Evolutionary conservation across 805 yeast genomes (phyloP), one percentile per base, ranked within the genome.

Genomic region (Yarrowia phangngaensis): DNA sequence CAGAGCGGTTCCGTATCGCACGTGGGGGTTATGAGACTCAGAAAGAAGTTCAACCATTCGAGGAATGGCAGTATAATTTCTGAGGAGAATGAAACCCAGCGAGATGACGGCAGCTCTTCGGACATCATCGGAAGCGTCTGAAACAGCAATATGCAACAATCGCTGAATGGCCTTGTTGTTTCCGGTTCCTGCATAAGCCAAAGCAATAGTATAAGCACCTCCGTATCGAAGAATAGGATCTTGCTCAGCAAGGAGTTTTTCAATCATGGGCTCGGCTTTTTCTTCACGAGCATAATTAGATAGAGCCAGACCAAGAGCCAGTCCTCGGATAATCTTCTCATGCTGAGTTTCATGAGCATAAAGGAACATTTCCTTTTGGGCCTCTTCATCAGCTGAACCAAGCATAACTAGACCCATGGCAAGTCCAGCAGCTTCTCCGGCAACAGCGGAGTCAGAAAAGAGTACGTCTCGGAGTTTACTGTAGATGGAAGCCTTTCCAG

Each of bases 101-200:
- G 88, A 80, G 66, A 82, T 80, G 12, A 90, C 97, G 2, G 98
- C 85, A 1, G 95, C 96, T 67, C 98, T 82, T 71, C 98, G 82
- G 38, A 92, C 97, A 61, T 85, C 95, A 65, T 92, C 97, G 51
- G 84, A 81, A 1, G 97, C 92, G 64, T 92, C 98, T 11, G 96
- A 86, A 12, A 92, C 98, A 3, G 98, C 98, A 61, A 81, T 75
- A 66, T 92, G 97, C 56, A 92, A 73, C 56, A 92, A 70, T 57
- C 82, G 78, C 68, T 86, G 80, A 58, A 92, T 84, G 8, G 97
- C 97, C 48, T 71, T 70, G 66, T 88, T 88, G 65, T 84, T 80
- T 20, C 96, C 95, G 3, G 98, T 90, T 53, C 98, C 98, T 50
- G 92, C 95, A 65, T 90, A 92, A 1, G 98, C 97, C 58, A 92